Evolutionary conservation across 257 asterid species (phyloP).

Genomic region (Fraxinus excelsior): DNA sequence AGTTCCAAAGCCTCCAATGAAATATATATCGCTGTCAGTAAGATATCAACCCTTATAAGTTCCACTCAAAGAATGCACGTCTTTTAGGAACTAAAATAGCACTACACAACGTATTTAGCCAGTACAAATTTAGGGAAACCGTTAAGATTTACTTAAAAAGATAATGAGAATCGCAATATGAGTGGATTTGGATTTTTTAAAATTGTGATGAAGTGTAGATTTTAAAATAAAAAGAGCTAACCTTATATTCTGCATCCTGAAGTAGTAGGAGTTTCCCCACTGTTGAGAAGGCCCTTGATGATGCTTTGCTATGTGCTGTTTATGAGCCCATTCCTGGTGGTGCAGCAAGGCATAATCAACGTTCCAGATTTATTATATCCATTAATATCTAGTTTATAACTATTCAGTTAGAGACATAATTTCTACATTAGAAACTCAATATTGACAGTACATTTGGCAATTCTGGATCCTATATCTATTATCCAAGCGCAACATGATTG

Average conservation of each 20-base stretch:
- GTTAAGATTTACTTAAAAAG: neutral
- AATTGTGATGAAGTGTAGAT: neutral
- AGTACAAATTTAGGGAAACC: neutral
- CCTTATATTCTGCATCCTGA: slow-evolving; percentile 97
- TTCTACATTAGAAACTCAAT: neutral
- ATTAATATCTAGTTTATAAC: neutral
- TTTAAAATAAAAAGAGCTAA: slow-evolving; percentile 28
- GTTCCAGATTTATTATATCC: neutral
- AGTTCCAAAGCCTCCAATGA: slow-evolving; percentile 97
- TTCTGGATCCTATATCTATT: slow-evolving; percentile 9
- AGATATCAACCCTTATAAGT: slow-evolving; percentile 16
- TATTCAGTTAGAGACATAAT: neutral
- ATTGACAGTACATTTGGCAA: neutral
- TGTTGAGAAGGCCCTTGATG: slow-evolving; percentile 98
- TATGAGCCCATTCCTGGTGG: slow-evolving; percentile 88
- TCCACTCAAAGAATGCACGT: neutral
- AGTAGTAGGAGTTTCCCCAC: slow-evolving; percentile 96
- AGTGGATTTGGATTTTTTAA: neutral
- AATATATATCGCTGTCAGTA: slow-evolving; percentile 81
- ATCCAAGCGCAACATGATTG: slow-evolving; percentile 1
- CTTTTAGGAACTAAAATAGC: neutral
- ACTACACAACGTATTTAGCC: neutral
- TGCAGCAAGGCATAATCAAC: slow-evolving; percentile 18
- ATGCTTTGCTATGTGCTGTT: slow-evolving; percentile 87
- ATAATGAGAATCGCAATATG: neutral